A percentile compares a stretch with the other conserved stretches of the same genome.
Evolutionary conservation across 2,329 filamentous ascomycete genomes (phyloP).

Genomic region (Penicillium sclerotiorum): DNA sequence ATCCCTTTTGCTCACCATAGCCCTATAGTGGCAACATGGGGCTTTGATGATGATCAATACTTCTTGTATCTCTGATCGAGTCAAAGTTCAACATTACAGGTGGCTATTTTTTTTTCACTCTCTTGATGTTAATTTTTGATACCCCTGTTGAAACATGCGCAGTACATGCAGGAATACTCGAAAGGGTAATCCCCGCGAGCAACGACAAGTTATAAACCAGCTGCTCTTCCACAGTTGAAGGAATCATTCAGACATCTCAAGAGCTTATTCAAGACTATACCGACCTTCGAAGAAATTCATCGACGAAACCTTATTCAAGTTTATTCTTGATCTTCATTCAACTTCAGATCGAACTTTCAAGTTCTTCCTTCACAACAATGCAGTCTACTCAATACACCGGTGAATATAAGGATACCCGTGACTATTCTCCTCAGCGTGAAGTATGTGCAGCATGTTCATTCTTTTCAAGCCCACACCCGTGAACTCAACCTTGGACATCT

Average conservation of each 20-base stretch:
- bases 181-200: background rate
- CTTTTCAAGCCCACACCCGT: background rate
- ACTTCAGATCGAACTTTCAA: background rate
- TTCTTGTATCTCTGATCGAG: background rate
- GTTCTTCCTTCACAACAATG: background rate
- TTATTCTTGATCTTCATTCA: background rate
- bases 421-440: background rate
- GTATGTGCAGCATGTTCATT: background rate
- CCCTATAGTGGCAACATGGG: background rate
- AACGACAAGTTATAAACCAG: background rate
- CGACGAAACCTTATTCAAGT: background rate
- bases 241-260: background rate
- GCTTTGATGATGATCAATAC: background rate
- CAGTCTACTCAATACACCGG: background rate
- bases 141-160: background rate
- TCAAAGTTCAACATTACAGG: background rate
- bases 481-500: background rate
- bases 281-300: background rate
- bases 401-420: no score
- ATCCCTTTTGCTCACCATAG: background rate
- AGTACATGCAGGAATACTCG: background rate
- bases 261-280: background rate
- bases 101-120: background rate
- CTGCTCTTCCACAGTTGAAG: background rate
- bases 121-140: background rate